phyloP scores from a whole-genome alignment of 148 eudicot genomes.

The Agrostemma githago region DNA sequence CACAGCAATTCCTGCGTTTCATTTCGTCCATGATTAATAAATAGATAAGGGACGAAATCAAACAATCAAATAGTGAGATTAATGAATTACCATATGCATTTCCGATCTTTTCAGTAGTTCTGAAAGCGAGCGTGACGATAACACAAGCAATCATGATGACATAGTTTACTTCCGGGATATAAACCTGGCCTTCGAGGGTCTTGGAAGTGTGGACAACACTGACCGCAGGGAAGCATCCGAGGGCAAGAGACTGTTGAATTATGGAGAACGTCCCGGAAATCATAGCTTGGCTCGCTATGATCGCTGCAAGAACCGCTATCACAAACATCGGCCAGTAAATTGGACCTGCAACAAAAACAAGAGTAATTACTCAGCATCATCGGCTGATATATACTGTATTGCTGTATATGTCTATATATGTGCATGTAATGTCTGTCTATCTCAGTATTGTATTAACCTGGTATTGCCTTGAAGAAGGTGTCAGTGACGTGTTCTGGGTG shows the following conservation, averaged over 20 bases:
- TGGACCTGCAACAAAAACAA: conserved; percentile 17
- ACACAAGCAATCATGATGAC: conserved; percentile 46
- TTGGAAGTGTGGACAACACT: conserved; percentile 44
- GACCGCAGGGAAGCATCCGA: conserved; percentile 52
- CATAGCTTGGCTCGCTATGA: conserved; percentile 35
- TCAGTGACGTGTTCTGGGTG: conserved; percentile 25
- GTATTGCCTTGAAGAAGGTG: conserved; percentile 33
- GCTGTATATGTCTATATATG: too few species aligned
- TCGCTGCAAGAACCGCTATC: conserved; percentile 45
- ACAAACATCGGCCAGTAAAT: conserved; percentile 54
- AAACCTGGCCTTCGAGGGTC: conserved; percentile 46
- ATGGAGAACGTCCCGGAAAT: conserved; percentile 36
- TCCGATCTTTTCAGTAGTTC: conserved; percentile 41
- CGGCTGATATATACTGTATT: too few species aligned
- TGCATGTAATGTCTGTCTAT: too few species aligned
- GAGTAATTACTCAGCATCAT: not conserved
- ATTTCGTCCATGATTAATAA: too few species aligned
- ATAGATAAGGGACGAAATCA: too few species aligned
- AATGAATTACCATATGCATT: conserved; percentile 47
- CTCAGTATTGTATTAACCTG: conserved; percentile 20
- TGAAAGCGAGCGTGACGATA: conserved; percentile 35
- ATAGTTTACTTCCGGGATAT: conserved; percentile 46
- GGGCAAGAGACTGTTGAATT: conserved; percentile 45
- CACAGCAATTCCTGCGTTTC: conserved; percentile 61
- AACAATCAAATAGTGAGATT: too few species aligned